Base-by-base conservation (phyloP, 257 asterid species). In the Lavandula angustifolia region DNA sequence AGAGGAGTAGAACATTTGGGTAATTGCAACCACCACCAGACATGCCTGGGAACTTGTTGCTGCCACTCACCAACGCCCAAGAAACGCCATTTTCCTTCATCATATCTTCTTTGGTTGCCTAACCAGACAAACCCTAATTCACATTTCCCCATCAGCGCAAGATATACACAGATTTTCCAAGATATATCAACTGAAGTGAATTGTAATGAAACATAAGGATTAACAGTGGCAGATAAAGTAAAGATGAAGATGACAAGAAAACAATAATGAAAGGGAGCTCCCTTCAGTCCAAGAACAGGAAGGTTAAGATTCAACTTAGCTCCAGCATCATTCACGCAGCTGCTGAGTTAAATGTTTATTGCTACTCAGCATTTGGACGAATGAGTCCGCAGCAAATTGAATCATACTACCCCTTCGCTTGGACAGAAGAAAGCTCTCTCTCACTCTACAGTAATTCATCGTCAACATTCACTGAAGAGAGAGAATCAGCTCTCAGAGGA, bases 241-340 rank as follows among this genome's bases (percentile, higher is more conserved):
- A 13, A 1, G 31, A 37, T 14, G 6, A 38, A 5, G 16, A 34
- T 0, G 16, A 11, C 5, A 3, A 0, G 12, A n/a, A 54, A 3
- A 1, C 9, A 3, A 8, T 0, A 0, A 55, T 3, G 17, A 27
- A 64, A 89, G 95, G 95, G 98, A 91, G 98, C 98, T 92, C 98
- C 98, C 98, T 92, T 92, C 98, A 92, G 98, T 92, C 96, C 98
- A 92, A 92, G 88, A 69, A 84, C 84, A 81, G 89, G 78, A 89
- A 78, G 80, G 73, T 69, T 73, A 80, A 63, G 88, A 77, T 71
- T 43, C 94, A 83, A 70, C 68, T 74, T 88, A 82, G 81, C 98
- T 91, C 98, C 91, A 86, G 82, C 88, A 8, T 81, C 98, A 91
- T 88, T 91, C 96, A 86, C 80, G 74, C 98, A 89, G 81, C 6